Base-by-base conservation (phyloP, 345 rosid genomes). In the Luvunga scandens region DNA sequence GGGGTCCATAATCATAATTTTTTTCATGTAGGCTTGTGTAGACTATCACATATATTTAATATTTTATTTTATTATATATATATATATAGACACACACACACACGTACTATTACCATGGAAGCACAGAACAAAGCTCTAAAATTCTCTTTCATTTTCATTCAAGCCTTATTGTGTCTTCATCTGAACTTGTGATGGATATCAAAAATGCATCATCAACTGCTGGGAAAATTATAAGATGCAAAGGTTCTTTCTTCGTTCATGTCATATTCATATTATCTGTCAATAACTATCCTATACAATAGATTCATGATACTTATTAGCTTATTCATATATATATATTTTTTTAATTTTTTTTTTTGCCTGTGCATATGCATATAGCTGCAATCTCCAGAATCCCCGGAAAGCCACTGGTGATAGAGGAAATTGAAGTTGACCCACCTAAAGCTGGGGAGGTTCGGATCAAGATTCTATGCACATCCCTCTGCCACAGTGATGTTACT, bases 391-490 rank as follows among this genome's bases (percentile, higher is more conserved):
- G 91, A 82, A 80, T 48, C 57, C 81, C 88, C 22, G 90, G 89
- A 38, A 87, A 88, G 79, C 72, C 90, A 2, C 83, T 89, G 59
- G 83, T 78, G 67, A 86, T 89, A 1, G 94, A 92, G 78, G 91
- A 91, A 69, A 88, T 93, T n/a, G 79, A 83, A 73, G 94, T 93
- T 22, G 91, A 89, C 34, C 90, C 94, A 53, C 96, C 98, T 7
- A 82, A 81, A 87, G 89, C 88, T 45, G 87, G 82, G 76, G 98
- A 91, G 79, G 92, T 91, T 34, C 82, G 96, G 73, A 87, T 93
- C 78, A 91, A 83, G 75, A 88, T 93, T 63, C 33, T 93, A 55
- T 91, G 96, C 83, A 90, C 93, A 42, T 87, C 96, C 36, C 82
- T 93, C 13, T 93, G 98, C 45, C 96, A 90, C 79, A 79, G 75